Conservation (phyloP, 805 yeast species). For the Kodamaea lidongshanica region DNA sequence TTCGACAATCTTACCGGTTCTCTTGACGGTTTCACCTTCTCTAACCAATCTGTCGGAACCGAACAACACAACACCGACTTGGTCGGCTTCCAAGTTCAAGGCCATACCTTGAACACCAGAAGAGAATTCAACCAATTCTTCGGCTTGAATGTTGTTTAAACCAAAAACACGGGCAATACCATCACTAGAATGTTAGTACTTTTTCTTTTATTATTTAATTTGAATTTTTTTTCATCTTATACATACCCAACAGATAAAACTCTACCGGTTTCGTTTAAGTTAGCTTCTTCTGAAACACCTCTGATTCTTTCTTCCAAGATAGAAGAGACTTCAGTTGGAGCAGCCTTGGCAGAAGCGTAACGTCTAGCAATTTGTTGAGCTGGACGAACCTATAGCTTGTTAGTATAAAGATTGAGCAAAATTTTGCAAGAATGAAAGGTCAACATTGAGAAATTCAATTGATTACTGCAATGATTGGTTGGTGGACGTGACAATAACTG, state of each 20-base stretch:
- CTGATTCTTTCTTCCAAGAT: conserved; percentile 98
- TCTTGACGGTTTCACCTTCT: conserved; percentile 99
- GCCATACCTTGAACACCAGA: conserved; percentile 99
- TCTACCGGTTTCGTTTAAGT: conserved; percentile 98
- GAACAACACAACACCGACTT: conserved; percentile 99
- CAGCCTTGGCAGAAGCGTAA: conserved; percentile 94
- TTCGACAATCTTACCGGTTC: conserved; percentile 99
- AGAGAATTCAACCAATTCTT: conserved; percentile 98
- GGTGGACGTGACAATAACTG: no score
- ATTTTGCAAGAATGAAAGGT: no score
- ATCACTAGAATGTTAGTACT: conserved; percentile 67
- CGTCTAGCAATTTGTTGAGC: conserved; percentile 52
- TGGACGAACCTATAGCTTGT: conserved; percentile 61
- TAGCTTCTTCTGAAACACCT: conserved; percentile 96
- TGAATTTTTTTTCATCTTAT: conserved; percentile 5
- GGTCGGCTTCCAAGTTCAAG: conserved; percentile 98
- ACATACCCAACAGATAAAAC: conserved; percentile 92
- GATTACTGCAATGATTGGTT: no score
- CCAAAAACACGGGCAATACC: conserved; percentile 99
- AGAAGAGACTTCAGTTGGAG: conserved; percentile 98
- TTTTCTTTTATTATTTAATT: background rate
- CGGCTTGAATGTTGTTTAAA: conserved; percentile 99
- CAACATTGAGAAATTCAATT: no score
- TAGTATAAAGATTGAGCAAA: no score
- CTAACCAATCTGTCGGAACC: conserved; percentile 98